Evolutionary conservation across 2,329 filamentous ascomycete genomes (phyloP).

Genomic region (Metarhizium anisopliae): DNA sequence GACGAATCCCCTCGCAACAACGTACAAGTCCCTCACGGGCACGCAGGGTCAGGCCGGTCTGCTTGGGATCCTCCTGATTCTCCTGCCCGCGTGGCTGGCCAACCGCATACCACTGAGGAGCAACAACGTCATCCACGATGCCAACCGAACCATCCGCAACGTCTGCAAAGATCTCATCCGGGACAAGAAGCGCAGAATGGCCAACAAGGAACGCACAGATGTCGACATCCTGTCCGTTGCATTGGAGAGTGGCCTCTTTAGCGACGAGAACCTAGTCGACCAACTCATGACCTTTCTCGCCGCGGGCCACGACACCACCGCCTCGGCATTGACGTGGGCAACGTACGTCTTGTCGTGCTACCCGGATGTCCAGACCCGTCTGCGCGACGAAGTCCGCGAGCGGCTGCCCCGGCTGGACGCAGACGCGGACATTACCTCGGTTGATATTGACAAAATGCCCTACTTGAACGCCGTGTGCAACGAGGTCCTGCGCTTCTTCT

Average conservation of each 20-base stretch:
- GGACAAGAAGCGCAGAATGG: constrained; percentile 51
- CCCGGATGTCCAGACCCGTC: constrained; percentile 53
- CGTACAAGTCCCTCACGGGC: constrained; percentile 47
- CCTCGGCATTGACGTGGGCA: constrained; percentile 67
- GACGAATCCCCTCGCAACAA: constrained; percentile 46
- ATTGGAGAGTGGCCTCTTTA: constrained; percentile 65
- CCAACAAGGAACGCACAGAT: constrained; percentile 39
- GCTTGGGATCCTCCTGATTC: constrained; percentile 47
- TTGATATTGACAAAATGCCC: constrained; percentile 61
- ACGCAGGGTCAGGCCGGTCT: constrained; percentile 42
- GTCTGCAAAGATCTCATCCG: constrained; percentile 61
- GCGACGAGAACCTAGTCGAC: constrained; percentile 71
- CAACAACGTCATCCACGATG: constrained; percentile 54
- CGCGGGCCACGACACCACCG: constrained; percentile 74
- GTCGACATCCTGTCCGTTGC: constrained; percentile 76
- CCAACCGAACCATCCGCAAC: constrained; percentile 50
- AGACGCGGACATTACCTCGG: constrained; percentile 25
- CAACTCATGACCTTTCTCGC: constrained; percentile 88
- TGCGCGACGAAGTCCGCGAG: constrained; percentile 59
- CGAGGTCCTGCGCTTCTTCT: constrained; percentile 65
- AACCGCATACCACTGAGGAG: constrained; percentile 56
- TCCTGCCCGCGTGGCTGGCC: constrained; percentile 57
- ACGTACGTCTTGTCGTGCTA: constrained; percentile 59
- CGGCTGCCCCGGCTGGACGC: constrained; percentile 43
- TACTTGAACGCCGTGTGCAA: constrained; percentile 74